Percentiles rank a stretch among this genome's conserved stretches.
These are phyloP conservation scores for Cunninghamia lanceolata DNA, from an alignment of 75 land plant genomes.

Conservation along the genomic window DNA sequence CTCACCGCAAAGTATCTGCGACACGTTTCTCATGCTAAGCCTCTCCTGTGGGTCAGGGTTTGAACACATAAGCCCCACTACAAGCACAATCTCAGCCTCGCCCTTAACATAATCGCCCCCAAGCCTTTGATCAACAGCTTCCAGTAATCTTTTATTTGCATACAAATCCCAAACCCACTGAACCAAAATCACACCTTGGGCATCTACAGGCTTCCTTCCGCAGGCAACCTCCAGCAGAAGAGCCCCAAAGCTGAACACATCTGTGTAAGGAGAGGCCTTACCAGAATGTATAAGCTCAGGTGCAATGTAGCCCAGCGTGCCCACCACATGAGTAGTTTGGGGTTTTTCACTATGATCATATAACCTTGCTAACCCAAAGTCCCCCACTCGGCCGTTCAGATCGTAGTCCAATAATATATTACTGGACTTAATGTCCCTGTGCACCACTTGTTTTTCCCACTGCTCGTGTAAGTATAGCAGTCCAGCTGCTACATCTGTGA, in stretches of 20 bases:
- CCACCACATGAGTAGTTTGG: neutral
- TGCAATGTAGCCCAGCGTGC: constrained; percentile 28
- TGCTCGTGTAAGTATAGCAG: constrained; percentile 18
- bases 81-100: neutral
- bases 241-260: neutral
- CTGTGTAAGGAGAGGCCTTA: neutral
- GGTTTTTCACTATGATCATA: constrained; percentile 15
- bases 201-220: constrained; percentile 9
- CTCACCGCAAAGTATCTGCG: neutral
- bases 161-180: neutral
- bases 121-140: neutral
- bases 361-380: constrained; percentile 33
- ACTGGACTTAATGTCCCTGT: constrained; percentile 24
- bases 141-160: neutral
- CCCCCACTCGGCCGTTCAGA: constrained; percentile 19
- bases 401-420: constrained; percentile 21
- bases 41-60: neutral
- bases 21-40: neutral
- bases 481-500: constrained; percentile 17
- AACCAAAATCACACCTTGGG: neutral
- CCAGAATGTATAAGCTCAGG: neutral
- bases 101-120: neutral
- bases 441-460: constrained; percentile 23
- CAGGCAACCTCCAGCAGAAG: neutral
- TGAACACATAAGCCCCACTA: neutral